A percentile compares a stretch with the other conserved stretches of the same genome.
Evolutionary conservation across 257 asterid genomes (phyloP).

Genomic region (Solanum okadae): DNA sequence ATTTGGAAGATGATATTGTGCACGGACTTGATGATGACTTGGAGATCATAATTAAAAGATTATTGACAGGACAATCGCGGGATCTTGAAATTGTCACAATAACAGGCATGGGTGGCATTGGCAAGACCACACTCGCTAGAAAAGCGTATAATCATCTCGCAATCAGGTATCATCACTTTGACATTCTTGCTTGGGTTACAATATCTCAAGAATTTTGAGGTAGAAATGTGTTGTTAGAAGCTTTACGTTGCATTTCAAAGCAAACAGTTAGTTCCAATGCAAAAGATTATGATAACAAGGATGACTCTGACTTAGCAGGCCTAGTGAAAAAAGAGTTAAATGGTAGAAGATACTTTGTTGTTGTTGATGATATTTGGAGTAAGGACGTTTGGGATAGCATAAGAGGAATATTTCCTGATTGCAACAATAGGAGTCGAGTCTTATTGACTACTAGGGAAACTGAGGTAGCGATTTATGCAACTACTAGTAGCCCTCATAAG

Average conservation of each 20-base stretch:
- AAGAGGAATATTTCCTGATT: not conserved
- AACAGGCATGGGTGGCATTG: not conserved
- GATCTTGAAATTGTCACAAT: not conserved
- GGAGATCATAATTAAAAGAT: not conserved
- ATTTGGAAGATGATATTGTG: not conserved
- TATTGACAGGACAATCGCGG: not conserved
- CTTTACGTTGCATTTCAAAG: not conserved
- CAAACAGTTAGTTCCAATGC: not conserved
- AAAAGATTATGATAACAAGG: not conserved
- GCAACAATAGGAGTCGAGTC: not conserved
- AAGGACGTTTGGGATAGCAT: not conserved
- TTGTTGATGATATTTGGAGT: not conserved
- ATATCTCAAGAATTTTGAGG: not conserved
- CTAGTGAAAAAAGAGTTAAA: not conserved
- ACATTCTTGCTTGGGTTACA: not conserved
- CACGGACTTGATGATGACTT: not conserved
- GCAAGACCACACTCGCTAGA: not conserved
- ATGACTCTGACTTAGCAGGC: not conserved
- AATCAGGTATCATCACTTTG: not conserved
- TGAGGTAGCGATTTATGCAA: not conserved
- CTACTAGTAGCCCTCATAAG: not conserved
- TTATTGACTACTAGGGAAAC: not conserved
- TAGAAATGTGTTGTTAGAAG: not conserved
- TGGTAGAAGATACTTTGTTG: not conserved
- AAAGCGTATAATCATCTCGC: not conserved